phyloP scores from a whole-genome alignment of 2,329 filamentous ascomycete genomes.

The Sclerotiophoma versabilis region DNA sequence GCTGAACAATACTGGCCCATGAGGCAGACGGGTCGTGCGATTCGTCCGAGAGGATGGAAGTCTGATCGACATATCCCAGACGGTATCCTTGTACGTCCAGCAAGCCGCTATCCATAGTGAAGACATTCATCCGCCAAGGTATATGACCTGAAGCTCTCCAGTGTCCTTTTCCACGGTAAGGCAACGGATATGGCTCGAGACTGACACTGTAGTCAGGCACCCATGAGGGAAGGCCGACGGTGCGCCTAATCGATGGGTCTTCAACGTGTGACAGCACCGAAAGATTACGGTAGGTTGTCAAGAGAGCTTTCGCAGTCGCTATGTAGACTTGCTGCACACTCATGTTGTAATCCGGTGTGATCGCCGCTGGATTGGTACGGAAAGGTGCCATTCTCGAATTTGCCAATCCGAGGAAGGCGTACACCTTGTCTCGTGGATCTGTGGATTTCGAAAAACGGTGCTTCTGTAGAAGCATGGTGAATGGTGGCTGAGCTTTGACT shows the following conservation, averaged over 20 bases:
- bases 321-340: slow-evolving; percentile 31
- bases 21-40: slow-evolving; percentile 25
- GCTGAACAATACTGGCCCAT: slow-evolving; percentile 33
- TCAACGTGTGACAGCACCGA: slow-evolving; percentile 35
- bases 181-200: slow-evolving; percentile 34
- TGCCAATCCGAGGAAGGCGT: slow-evolving; percentile 37
- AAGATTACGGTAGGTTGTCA: slow-evolving; percentile 27
- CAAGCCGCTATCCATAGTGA: slow-evolving; percentile 22
- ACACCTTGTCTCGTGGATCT: slow-evolving; percentile 41
- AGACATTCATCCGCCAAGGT: slow-evolving; percentile 20
- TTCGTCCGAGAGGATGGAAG: slow-evolving; percentile 24
- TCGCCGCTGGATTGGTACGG: slow-evolving; percentile 19
- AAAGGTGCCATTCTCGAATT: slow-evolving; percentile 28
- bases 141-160: slow-evolving; percentile 26
- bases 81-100: slow-evolving; percentile 30
- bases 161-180: slow-evolving; percentile 23
- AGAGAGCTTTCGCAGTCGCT: slow-evolving; percentile 22
- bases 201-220: slow-evolving; percentile 36
- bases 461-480: slow-evolving; percentile 29
- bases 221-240: slow-evolving; percentile 32
- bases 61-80: slow-evolving; percentile 24
- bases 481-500: slow-evolving; percentile 18
- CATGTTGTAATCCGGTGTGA: slow-evolving; percentile 32
- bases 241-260: slow-evolving; percentile 25
- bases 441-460: slow-evolving; percentile 35